A percentile compares a stretch with the other conserved stretches of the same genome.
phyloP scores from a whole-genome alignment of 2,329 filamentous ascomycete species.

The Talaromyces albobiverticillius region DNA sequence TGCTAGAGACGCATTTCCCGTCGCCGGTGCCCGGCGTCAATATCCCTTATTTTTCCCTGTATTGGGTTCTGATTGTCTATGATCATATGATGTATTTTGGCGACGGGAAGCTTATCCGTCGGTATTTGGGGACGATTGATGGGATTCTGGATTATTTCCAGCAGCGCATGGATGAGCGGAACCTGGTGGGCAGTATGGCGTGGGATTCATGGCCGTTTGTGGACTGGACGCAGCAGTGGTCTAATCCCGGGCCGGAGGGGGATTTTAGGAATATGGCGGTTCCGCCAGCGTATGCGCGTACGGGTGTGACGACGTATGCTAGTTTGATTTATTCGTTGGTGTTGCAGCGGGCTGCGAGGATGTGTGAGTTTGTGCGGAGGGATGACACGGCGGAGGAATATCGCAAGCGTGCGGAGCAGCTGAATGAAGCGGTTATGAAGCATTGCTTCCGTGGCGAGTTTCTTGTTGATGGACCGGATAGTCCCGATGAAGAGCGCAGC shows the following conservation, averaged over 20 bases:
- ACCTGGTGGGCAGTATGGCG: slow-evolving; percentile 12
- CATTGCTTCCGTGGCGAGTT: slow-evolving; percentile 21
- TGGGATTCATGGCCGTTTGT: slow-evolving; percentile 26
- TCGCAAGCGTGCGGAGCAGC: slow-evolving; percentile 13
- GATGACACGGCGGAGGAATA: slow-evolving; percentile 19
- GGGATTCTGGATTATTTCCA: not conserved
- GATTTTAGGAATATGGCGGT: not conserved
- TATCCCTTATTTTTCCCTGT: slow-evolving; percentile 27
- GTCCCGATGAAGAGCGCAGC: slow-evolving; percentile 18
- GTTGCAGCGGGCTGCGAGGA: not conserved
- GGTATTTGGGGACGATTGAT: not conserved
- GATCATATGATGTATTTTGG: slow-evolving; percentile 26
- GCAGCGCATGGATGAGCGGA: not conserved
- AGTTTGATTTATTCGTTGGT: not conserved
- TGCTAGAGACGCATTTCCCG: slow-evolving; percentile 24
- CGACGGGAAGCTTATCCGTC: slow-evolving; percentile 12
- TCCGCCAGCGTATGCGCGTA: not conserved
- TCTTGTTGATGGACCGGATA: slow-evolving; percentile 22
- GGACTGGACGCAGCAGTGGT: slow-evolving; percentile 25
- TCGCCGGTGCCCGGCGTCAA: slow-evolving; percentile 19
- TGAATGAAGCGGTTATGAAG: slow-evolving; percentile 19
- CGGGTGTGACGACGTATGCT: not conserved
- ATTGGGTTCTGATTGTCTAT: slow-evolving; percentile 24
- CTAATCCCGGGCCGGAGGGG: slow-evolving; percentile 8
- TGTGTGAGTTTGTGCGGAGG: not conserved